Evolutionary conservation across 1,139 yeast genomes (phyloP).

Genomic region (Geotrichum fermentans): DNA sequence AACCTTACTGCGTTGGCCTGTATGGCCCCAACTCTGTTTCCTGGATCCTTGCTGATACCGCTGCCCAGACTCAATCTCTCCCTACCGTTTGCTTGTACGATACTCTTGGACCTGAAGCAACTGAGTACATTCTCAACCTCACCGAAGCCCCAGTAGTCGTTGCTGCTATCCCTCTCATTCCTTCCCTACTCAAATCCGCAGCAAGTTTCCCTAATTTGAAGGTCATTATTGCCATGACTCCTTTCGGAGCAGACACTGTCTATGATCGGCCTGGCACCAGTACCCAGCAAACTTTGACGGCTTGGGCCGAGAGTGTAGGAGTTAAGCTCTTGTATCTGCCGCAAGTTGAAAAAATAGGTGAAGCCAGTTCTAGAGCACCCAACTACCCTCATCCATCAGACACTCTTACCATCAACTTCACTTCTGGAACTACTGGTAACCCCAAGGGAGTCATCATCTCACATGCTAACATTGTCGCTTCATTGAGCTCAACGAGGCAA

Average conservation of each 20-base stretch:
- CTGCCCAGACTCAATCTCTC: constrained; percentile 49
- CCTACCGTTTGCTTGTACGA: constrained; percentile 61
- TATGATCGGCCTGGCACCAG: constrained; percentile 26
- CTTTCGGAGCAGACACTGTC: constrained; percentile 7
- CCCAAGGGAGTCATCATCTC: constrained; percentile 72
- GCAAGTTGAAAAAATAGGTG: constrained; percentile 55
- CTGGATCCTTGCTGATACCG: constrained; percentile 60
- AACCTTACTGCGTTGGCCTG: constrained; percentile 48
- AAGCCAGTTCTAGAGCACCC: constrained; percentile 43
- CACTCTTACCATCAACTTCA: constrained; percentile 62
- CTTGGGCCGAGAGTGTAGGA: constrained; percentile 38
- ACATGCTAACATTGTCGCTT: constrained; percentile 52
- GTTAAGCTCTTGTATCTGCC: constrained; percentile 44
- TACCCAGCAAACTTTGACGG: constrained; percentile 31
- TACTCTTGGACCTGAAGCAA: constrained; percentile 57
- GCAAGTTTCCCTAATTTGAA: constrained; percentile 39
- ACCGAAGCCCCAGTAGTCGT: constrained; percentile 56
- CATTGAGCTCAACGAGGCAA: constrained; percentile 38
- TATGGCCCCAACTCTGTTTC: constrained; percentile 55
- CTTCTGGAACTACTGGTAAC: constrained; percentile 72
- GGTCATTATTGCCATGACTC: constrained; percentile 39
- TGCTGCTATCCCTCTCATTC: constrained; percentile 47
- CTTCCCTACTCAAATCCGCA: constrained; percentile 42
- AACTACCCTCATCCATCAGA: constrained; percentile 53
- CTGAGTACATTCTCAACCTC: constrained; percentile 52